Evolutionary conservation across 257 asterid genomes (phyloP).

Genomic region (Rubia yunnanensis): DNA sequence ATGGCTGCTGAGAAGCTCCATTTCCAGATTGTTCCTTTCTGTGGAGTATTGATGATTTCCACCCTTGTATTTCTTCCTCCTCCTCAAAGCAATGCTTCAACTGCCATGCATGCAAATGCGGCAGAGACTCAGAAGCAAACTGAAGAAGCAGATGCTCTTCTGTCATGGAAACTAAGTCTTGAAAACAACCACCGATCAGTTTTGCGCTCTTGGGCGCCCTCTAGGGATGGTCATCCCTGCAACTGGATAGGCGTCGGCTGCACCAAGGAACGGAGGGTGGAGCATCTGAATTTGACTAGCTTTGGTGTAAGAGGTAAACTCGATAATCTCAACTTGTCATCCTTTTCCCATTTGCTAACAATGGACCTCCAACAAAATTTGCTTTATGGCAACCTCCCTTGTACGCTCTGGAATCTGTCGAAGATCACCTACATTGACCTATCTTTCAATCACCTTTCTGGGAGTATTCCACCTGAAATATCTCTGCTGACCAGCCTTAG

Average conservation of each 20-base stretch:
- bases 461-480: slow-evolving; percentile 19
- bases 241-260: slow-evolving; percentile 18
- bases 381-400: slow-evolving; percentile 21
- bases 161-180: slow-evolving; percentile 21
- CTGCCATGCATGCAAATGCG: background rate
- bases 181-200: slow-evolving; percentile 4
- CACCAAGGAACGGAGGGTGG: slow-evolving; percentile 4
- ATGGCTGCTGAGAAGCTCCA: background rate
- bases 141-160: slow-evolving; percentile 9
- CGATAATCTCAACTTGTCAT: slow-evolving; percentile 13
- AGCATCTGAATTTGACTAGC: slow-evolving; percentile 7
- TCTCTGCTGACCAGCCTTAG: slow-evolving; percentile 7
- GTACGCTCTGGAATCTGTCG: slow-evolving; percentile 6
- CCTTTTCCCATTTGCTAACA: background rate
- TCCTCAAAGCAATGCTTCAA: background rate
- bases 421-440: slow-evolving; percentile 8
- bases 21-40: background rate
- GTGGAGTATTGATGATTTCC: background rate
- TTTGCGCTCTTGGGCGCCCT: slow-evolving; percentile 14
- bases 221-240: background rate
- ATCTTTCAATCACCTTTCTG: background rate
- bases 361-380: slow-evolving; percentile 11
- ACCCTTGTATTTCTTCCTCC: background rate
- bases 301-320: slow-evolving; percentile 16
- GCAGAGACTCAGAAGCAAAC: background rate